These are phyloP conservation scores for Claviceps citrina DNA, from an alignment of 2,329 filamentous ascomycete genomes.

Conservation along the genomic window DNA sequence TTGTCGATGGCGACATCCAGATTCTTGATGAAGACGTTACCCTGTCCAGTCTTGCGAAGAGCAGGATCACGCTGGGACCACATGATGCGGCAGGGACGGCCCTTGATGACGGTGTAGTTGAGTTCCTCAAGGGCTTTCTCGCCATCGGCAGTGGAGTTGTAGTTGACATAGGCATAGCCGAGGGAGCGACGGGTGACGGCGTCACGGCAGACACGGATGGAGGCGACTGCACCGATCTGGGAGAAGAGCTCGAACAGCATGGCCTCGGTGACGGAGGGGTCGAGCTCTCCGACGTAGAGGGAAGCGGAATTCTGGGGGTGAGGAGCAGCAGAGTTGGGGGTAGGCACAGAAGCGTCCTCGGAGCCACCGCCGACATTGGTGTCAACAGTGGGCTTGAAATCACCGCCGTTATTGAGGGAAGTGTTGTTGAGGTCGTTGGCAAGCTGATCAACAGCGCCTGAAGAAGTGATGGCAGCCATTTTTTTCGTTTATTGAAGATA, in stretches of 20 bases:
- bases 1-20: slow-evolving; percentile 97
- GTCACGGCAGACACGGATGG: slow-evolving; percentile 98
- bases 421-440: slow-evolving; percentile 61
- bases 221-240: slow-evolving; percentile 95
- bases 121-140: slow-evolving; percentile 98
- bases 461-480: slow-evolving; percentile 46
- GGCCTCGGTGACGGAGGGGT: slow-evolving; percentile 93
- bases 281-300: slow-evolving; percentile 96
- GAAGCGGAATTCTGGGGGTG: slow-evolving; percentile 90
- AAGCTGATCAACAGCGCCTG: slow-evolving; percentile 62
- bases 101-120: slow-evolving; percentile 99
- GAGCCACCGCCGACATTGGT: slow-evolving; percentile 47
- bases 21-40: slow-evolving; percentile 99
- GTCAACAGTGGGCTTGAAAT: slow-evolving; percentile 55
- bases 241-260: slow-evolving; percentile 99
- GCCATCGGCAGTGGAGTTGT: slow-evolving; percentile 91
- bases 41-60: slow-evolving; percentile 96
- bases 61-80: slow-evolving; percentile 99
- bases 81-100: slow-evolving; percentile 98
- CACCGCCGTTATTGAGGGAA: slow-evolving; percentile 52
- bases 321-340: slow-evolving; percentile 56
- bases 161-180: slow-evolving; percentile 99
- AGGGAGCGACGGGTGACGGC: slow-evolving; percentile 96
- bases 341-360: slow-evolving; percentile 48
- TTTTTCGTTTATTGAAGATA: slow-evolving; percentile 17